A percentile compares a stretch with the other conserved stretches of the same genome.
Evolutionary conservation across 2,329 filamentous ascomycete species (phyloP).

Genomic region (Cercospora beticola): DNA sequence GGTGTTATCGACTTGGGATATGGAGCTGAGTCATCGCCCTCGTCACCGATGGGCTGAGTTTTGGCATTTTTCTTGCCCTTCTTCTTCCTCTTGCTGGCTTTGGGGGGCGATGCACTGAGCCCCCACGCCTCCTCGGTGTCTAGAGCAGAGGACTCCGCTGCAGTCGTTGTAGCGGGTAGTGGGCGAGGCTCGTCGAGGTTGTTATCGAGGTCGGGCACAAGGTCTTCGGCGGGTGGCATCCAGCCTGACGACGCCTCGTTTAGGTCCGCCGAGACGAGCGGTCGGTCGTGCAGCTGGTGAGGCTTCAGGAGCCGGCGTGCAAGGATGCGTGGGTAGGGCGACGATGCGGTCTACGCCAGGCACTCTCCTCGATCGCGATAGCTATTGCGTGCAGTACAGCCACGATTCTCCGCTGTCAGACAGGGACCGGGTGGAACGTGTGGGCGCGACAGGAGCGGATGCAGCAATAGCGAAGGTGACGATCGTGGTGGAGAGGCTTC

Average conservation of each 20-base stretch:
- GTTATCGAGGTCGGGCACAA: conserved; percentile 32
- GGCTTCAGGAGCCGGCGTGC: neutral
- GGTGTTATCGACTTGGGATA: conserved; percentile 33
- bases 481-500: neutral
- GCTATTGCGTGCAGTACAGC: neutral
- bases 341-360: neutral
- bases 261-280: neutral
- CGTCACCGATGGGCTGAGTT: conserved; percentile 25
- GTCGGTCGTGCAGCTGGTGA: neutral
- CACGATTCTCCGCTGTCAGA: neutral
- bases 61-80: conserved; percentile 31
- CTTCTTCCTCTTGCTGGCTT: conserved; percentile 32
- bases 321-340: neutral
- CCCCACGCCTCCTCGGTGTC: conserved; percentile 20
- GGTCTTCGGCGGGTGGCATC: conserved; percentile 28
- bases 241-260: conserved; percentile 17
- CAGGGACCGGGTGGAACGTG: neutral
- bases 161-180: conserved; percentile 21
- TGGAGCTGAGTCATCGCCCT: conserved; percentile 27
- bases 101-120: conserved; percentile 16
- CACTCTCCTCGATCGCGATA: neutral
- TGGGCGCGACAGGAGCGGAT: neutral
- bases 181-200: conserved; percentile 22
- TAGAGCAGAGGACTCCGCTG: conserved; percentile 8
- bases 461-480: neutral